Evolutionary conservation across 371 early-diverging fungal species (phyloP).

Genomic region (Rhizopus stolonifer): DNA sequence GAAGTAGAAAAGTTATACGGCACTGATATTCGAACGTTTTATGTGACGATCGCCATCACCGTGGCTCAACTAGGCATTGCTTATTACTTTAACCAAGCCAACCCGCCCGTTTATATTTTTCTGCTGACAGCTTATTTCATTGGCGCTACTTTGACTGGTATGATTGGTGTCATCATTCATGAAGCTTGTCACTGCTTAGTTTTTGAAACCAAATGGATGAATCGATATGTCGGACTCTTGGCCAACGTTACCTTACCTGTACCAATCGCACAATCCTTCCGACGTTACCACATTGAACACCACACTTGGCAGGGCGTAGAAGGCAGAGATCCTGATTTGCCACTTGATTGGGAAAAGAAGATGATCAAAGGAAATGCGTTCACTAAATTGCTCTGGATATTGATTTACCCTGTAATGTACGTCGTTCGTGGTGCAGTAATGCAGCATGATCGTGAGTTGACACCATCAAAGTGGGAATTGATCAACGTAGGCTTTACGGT

Average conservation of each 20-base stretch:
- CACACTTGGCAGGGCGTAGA: conserved; percentile 95
- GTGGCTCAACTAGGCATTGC: conserved; percentile 77
- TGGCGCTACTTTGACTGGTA: conserved; percentile 81
- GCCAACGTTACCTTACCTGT: conserved; percentile 87
- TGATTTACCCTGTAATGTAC: conserved; percentile 90
- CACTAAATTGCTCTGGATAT: conserved; percentile 77
- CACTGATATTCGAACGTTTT: conserved; percentile 76
- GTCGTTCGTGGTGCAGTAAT: conserved; percentile 84
- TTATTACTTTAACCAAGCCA: conserved; percentile 71
- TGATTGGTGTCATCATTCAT: conserved; percentile 85
- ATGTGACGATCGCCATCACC: conserved; percentile 66
- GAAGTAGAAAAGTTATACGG: conserved; percentile 87
- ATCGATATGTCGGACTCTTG: conserved; percentile 80
- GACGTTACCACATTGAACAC: conserved; percentile 95
- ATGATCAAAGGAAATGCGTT: conserved; percentile 77
- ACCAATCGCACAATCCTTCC: conserved; percentile 82
- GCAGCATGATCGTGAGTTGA: conserved; percentile 58
- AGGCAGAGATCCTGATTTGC: conserved; percentile 95
- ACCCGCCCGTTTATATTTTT: conserved; percentile 61
- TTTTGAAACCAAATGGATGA: conserved; percentile 63
- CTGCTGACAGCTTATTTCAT: conserved; percentile 70
- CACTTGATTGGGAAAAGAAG: conserved; percentile 82
- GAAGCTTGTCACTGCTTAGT: conserved; percentile 90
- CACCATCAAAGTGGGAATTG: conserved; percentile 78
- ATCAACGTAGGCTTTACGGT: conserved; percentile 75